phyloP scores from a whole-genome alignment of 2,329 filamentous ascomycete species.

The Aspergillus ochraceoroseus region DNA sequence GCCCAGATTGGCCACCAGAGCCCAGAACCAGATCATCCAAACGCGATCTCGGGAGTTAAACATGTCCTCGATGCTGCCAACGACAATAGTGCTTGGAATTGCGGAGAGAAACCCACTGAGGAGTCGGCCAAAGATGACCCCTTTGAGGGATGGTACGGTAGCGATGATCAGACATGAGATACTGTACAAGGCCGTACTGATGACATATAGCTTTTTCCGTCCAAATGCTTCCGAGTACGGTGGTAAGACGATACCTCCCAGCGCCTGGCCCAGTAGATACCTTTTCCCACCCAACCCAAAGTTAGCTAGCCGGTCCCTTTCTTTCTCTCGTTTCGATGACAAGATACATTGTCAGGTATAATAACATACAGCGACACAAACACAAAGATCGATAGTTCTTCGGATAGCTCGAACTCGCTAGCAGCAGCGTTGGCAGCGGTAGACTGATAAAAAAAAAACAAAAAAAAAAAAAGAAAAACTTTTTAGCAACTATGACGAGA shows the following conservation, averaged over 20 bases:
- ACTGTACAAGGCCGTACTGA: conserved; percentile 28
- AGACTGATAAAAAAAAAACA: conserved; percentile 26
- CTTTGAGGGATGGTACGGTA: conserved; percentile 33
- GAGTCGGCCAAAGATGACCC: conserved; percentile 42
- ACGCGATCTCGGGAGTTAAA: conserved; percentile 45
- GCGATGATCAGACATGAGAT: conserved; percentile 39
- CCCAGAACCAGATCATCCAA: conserved; percentile 48
- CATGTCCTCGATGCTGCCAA: conserved; percentile 50
- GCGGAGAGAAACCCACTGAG: conserved; percentile 46
- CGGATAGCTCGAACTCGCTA: conserved; percentile 25
- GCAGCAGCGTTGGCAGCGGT: conserved; percentile 28
- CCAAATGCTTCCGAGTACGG: conserved; percentile 40
- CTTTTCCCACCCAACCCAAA: conserved; percentile 14
- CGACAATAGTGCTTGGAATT: conserved; percentile 46
- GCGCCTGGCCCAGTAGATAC: conserved; percentile 34
- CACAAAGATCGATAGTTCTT: conserved; percentile 29
- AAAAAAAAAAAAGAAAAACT: too few species aligned
- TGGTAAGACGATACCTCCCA: conserved; percentile 35
- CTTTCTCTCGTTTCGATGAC: not conserved
- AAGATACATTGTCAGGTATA: not conserved
- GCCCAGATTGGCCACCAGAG: conserved; percentile 42
- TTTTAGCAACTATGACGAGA: conserved; percentile 7
- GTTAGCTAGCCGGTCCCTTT: not conserved
- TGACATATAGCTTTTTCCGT: conserved; percentile 35
- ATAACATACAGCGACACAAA: conserved; percentile 24